phyloP scores from a whole-genome alignment of 768 basidiomycete species.

The Lactarius deliciosus region DNA sequence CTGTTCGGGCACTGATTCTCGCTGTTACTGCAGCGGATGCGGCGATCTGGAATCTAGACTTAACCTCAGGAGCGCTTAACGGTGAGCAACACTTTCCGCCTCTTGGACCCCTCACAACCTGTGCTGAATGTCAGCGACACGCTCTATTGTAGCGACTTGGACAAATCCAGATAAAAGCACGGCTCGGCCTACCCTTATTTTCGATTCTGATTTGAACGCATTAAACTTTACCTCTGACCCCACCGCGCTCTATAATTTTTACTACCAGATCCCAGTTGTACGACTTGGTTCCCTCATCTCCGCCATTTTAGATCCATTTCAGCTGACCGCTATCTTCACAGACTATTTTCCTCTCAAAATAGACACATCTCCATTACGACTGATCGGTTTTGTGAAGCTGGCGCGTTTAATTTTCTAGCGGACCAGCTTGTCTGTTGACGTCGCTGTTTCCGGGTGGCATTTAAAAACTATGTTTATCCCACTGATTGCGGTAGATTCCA shows the following conservation, averaged over 20 bases:
- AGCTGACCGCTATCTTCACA: not conserved
- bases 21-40: not conserved
- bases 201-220: not conserved
- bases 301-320: not conserved
- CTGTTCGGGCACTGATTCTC: not conserved
- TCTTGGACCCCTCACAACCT: not conserved
- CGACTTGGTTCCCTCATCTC: not conserved
- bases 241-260: not conserved
- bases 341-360: not conserved
- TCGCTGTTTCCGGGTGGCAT: no score
- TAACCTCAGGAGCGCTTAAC: not conserved
- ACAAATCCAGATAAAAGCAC: not conserved
- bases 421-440: not conserved
- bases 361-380: not conserved
- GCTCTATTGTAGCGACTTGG: not conserved
- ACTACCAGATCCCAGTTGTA: not conserved
- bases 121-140: not conserved
- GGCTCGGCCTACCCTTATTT: not conserved
- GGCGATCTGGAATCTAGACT: not conserved
- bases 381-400: not conserved
- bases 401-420: not conserved
- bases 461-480: no score
- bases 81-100: not conserved
- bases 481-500: no score
- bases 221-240: not conserved